Evolutionary conservation across 2,329 filamentous ascomycete genomes (phyloP).

Genomic region (Colletotrichum cuscutae): DNA sequence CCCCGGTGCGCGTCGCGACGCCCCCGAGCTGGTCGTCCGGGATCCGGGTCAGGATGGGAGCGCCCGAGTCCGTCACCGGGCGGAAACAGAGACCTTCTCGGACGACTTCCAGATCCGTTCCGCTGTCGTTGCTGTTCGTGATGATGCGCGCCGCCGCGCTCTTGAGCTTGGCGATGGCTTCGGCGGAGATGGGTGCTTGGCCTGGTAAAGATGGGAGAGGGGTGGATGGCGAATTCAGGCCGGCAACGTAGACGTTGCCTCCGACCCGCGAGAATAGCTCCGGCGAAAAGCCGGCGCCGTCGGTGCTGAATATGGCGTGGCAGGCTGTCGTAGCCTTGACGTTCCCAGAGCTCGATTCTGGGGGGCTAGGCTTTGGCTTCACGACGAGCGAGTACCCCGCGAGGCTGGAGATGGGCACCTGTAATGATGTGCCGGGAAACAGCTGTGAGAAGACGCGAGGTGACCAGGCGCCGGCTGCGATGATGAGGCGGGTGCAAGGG

Average conservation of each 20-base stretch:
- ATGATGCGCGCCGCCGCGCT: conserved; percentile 60
- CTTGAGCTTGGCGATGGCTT: conserved; percentile 60
- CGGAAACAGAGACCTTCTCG: conserved; percentile 78
- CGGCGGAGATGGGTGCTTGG: conserved; percentile 54
- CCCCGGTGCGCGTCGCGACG: conserved; percentile 51
- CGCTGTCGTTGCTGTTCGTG: conserved; percentile 42
- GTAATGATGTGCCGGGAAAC: conserved; percentile 65
- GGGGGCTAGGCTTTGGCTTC: conserved; percentile 52
- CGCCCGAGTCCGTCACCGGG: conserved; percentile 72
- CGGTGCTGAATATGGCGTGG: conserved; percentile 76
- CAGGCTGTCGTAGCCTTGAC: conserved; percentile 58
- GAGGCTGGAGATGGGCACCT: conserved; percentile 69
- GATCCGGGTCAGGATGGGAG: conserved; percentile 71
- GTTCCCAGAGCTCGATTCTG: conserved; percentile 48
- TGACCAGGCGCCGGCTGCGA: conserved; percentile 79
- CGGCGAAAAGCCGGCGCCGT: conserved; percentile 69
- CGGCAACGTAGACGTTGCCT: conserved; percentile 78
- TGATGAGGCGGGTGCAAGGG: conserved; percentile 72
- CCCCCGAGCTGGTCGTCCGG: conserved; percentile 64
- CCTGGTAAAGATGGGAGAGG: conserved; percentile 68
- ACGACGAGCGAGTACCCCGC: conserved; percentile 80
- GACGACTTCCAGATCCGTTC: conserved; percentile 69
- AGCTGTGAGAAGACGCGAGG: conserved; percentile 70
- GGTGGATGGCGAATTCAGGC: conserved; percentile 68
- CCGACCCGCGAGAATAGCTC: conserved; percentile 76